Conservation (phyloP, 1,139 yeast genomes). For the Geotrichum macrosporum region DNA sequence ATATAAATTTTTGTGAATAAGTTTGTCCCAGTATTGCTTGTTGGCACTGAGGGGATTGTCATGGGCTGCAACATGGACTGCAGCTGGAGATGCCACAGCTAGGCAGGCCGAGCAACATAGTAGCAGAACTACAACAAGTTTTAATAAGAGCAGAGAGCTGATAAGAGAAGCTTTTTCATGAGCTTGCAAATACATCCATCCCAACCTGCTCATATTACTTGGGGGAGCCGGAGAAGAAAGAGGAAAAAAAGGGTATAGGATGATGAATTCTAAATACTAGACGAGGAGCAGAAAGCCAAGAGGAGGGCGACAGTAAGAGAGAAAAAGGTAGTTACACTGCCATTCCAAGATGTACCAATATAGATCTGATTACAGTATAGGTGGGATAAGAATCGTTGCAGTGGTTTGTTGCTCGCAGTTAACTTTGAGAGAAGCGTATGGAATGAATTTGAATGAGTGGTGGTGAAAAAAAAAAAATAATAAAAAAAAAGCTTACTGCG, state of each 20-base stretch:
- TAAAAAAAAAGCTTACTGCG: neutral
- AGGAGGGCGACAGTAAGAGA: no score
- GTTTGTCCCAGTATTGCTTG: neutral
- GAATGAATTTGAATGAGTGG: no score
- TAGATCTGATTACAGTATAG: no score
- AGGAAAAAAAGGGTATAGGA: neutral
- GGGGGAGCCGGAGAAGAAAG: neutral
- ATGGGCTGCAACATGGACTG: neutral
- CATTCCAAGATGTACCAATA: no score
- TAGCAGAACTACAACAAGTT: neutral
- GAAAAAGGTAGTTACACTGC: no score
- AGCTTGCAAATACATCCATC: neutral
- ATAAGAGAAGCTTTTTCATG: neutral
- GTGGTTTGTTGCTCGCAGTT: no score
- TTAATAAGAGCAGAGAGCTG: constrained; percentile 2
- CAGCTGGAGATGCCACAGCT: constrained; percentile 1
- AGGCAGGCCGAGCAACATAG: neutral
- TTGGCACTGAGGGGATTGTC: neutral
- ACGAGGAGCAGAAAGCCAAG: neutral
- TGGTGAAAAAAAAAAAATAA: no score
- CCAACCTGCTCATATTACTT: neutral
- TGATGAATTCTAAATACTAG: no score
- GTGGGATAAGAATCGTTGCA: no score
- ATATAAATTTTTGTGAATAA: constrained; percentile 9
- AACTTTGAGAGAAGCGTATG: no score